These are phyloP conservation scores for Solanum ossicruentum DNA, from an alignment of 257 asterid genomes.

Conservation along the genomic window DNA sequence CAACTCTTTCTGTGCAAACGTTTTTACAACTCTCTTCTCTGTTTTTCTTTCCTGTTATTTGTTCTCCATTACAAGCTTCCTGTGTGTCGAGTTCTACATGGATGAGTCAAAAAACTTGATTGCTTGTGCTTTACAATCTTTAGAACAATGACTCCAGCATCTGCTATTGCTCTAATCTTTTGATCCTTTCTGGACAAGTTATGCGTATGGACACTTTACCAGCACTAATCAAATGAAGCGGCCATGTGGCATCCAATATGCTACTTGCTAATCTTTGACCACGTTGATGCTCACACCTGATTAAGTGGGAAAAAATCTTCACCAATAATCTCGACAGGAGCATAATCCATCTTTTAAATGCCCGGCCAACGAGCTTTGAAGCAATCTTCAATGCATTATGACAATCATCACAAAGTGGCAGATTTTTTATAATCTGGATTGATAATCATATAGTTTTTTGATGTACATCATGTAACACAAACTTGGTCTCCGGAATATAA, in stretches of 20 bases:
- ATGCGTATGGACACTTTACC: not conserved
- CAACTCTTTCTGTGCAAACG: no score
- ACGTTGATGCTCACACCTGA: not conserved
- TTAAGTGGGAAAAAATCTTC: not conserved
- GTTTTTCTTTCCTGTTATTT: no score
- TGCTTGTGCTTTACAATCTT: not conserved
- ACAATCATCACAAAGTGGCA: conserved; percentile 77
- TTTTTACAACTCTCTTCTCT: no score
- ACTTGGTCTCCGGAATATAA: conserved; percentile 54
- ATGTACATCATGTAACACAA: conserved; percentile 83
- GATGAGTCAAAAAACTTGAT: not conserved
- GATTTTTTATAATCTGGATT: conserved; percentile 59
- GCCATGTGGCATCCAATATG: no score
- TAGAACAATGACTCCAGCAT: not conserved
- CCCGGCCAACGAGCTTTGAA: conserved; percentile 68
- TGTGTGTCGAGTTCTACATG: no score
- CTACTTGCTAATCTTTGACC: not conserved
- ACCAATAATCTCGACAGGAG: conserved; percentile 82
- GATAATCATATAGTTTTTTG: conserved; percentile 52
- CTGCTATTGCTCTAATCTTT: not conserved
- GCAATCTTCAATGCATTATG: conserved; percentile 70
- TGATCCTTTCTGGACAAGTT: not conserved
- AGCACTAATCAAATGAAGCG: not conserved
- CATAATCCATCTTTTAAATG: conserved; percentile 75
- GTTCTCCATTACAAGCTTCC: no score